A percentile compares a stretch with the other conserved stretches of the same genome.
Conservation (phyloP, 345 rosid species). For the Eucalyptus sp. region DNA sequence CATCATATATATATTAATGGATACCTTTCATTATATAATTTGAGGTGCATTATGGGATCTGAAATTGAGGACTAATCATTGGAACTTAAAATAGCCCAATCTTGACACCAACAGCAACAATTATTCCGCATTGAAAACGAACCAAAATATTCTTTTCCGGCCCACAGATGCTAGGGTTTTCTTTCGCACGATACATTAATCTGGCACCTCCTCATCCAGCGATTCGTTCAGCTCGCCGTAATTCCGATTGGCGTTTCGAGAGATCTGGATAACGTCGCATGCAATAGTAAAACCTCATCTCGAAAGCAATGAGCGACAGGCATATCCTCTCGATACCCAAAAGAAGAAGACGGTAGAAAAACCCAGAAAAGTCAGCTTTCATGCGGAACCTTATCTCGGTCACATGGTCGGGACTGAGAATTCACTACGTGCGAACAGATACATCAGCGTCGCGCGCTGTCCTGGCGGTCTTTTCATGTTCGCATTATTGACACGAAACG, state of each 20-base stretch:
- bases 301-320: neutral
- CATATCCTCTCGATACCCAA: neutral
- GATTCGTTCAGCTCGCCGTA: neutral
- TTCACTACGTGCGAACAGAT: fast-evolving
- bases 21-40: neutral
- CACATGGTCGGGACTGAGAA: neutral
- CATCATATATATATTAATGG: neutral
- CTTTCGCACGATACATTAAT: neutral
- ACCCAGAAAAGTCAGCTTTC: neutral
- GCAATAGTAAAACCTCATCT: neutral
- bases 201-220: neutral
- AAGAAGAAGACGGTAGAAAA: neutral
- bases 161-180: neutral
- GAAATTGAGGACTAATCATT: neutral
- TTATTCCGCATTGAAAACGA: neutral
- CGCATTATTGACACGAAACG: neutral
- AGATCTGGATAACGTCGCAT: neutral
- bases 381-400: neutral
- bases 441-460: neutral
- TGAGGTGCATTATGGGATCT: neutral
- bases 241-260: neutral
- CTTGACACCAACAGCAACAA: neutral
- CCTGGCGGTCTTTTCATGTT: neutral
- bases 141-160: neutral
- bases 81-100: neutral